Conservation (phyloP, 1,284 basidiomycete species). For the Boletellus deceptivus region DNA sequence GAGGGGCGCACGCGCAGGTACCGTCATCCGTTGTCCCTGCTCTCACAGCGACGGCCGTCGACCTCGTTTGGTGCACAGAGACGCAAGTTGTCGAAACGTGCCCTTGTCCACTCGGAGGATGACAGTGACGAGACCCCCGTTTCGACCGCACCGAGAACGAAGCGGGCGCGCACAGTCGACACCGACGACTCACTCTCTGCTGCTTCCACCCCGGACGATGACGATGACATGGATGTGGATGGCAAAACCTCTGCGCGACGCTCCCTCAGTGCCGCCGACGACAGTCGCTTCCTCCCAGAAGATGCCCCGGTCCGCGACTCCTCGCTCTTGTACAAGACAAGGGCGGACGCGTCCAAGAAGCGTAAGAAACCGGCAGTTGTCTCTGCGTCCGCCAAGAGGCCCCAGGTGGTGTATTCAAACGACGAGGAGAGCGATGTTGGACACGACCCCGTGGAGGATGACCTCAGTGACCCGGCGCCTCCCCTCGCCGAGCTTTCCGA, state of each 20-base stretch:
- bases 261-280: constrained; percentile 7
- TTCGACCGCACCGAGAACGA: constrained; percentile 11
- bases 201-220: constrained; percentile 2
- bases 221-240: constrained; percentile 26
- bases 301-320: neutral
- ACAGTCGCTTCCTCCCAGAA: constrained; percentile 25
- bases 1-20: constrained; percentile 21
- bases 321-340: constrained; percentile 2
- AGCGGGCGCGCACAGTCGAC: constrained; percentile 31
- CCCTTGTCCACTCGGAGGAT: constrained; percentile 28
- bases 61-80: constrained; percentile 8
- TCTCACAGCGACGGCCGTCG: constrained; percentile 17
- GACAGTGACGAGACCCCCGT: constrained; percentile 18
- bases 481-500: constrained; percentile 27
- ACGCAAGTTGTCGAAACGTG: constrained; percentile 28
- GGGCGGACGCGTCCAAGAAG: constrained; percentile 10
- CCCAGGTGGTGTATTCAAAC: constrained; percentile 23
- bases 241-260: constrained; percentile 14
- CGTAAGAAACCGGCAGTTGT: constrained; percentile 4
- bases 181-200: constrained; percentile 8
- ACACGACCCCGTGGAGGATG: constrained; percentile 20
- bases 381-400: constrained; percentile 12
- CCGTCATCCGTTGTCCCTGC: constrained; percentile 1
- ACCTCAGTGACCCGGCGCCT: constrained; percentile 14
- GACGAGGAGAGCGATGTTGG: constrained; percentile 29